Percentiles rank a stretch among this genome's conserved stretches.
Evolutionary conservation across 2,329 filamentous ascomycete genomes (phyloP).

Genomic region (Colletotrichum sp.): DNA sequence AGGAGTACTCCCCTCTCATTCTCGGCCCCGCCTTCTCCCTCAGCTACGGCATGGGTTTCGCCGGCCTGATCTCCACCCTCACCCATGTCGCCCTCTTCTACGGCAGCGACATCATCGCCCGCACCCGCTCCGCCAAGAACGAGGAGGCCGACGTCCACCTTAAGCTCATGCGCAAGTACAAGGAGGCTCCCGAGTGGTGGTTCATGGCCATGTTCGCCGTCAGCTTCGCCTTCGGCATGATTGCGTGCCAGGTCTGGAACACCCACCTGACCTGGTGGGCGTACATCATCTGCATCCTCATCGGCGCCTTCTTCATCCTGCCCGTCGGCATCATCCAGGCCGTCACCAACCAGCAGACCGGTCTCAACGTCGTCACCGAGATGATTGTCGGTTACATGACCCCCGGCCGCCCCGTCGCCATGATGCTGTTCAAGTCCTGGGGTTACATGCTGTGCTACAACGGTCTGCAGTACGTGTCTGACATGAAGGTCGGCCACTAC

Average conservation of each 20-base stretch:
- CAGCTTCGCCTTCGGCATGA: constrained; percentile 55
- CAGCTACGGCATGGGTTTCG: constrained; percentile 63
- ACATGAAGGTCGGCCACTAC: constrained; percentile 58
- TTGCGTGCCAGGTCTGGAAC: constrained; percentile 37
- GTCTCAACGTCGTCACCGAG: constrained; percentile 54
- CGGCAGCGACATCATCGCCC: constrained; percentile 49
- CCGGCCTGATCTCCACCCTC: constrained; percentile 57
- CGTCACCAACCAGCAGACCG: constrained; percentile 54
- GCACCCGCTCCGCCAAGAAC: constrained; percentile 33
- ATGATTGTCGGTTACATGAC: constrained; percentile 55
- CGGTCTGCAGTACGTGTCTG: constrained; percentile 50
- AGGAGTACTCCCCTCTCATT: constrained; percentile 60
- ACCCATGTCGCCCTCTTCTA: constrained; percentile 59
- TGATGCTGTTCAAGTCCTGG: constrained; percentile 56
- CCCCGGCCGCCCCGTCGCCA: constrained; percentile 51
- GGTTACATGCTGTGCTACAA: constrained; percentile 52
- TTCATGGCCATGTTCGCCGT: constrained; percentile 50
- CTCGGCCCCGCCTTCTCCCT: constrained; percentile 61
- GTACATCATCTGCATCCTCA: constrained; percentile 42
- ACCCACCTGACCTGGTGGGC: constrained; percentile 52
- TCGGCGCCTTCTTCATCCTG: constrained; percentile 45
- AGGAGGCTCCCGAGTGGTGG: constrained; percentile 63
- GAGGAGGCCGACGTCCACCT: constrained; percentile 57
- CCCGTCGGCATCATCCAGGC: constrained; percentile 52
- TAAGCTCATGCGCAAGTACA: constrained; percentile 62